Conservation (phyloP, 495 filamentous ascomycete species). For the Annulohypoxylon stygium region DNA sequence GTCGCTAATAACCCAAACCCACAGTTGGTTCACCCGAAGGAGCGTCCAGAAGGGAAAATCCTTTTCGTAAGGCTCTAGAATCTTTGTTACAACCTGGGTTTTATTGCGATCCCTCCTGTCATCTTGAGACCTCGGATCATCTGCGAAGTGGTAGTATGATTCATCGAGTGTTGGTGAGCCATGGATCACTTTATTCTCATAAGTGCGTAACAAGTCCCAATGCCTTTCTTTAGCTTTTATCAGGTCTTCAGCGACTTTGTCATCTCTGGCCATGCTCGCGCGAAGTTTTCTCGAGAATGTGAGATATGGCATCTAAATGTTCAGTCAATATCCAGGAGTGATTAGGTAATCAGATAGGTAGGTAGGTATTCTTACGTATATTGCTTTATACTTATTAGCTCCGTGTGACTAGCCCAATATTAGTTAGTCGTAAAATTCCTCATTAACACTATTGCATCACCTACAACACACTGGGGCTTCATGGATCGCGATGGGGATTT, state of each 20-base stretch:
- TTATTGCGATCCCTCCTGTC: not conserved
- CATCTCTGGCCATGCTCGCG: not conserved
- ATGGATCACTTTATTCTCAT: not conserved
- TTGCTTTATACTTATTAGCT: not conserved
- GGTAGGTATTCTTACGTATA: not conserved
- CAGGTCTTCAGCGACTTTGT: not conserved
- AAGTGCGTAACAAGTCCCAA: not conserved
- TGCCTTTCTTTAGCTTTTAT: not conserved
- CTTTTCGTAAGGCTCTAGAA: not conserved
- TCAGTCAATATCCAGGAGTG: not conserved
- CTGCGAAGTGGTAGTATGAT: not conserved
- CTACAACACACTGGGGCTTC: constrained; percentile 17
- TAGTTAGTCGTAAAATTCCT: not conserved
- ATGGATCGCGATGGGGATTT: constrained; percentile 27
- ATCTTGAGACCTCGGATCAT: not conserved
- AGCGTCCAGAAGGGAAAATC: not conserved
- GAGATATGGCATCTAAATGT: constrained; percentile 2
- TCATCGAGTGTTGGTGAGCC: constrained; percentile 1
- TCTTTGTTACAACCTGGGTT: not conserved
- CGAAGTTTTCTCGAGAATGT: not conserved
- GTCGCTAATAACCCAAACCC: not conserved
- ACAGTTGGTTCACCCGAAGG: constrained; percentile 4
- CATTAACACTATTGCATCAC: not conserved
- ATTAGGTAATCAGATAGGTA: not conserved
- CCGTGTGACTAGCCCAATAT: not conserved